These are phyloP conservation scores for Nadsonia fulvescens DNA, from an alignment of 805 yeast species.

Conservation along the genomic window DNA sequence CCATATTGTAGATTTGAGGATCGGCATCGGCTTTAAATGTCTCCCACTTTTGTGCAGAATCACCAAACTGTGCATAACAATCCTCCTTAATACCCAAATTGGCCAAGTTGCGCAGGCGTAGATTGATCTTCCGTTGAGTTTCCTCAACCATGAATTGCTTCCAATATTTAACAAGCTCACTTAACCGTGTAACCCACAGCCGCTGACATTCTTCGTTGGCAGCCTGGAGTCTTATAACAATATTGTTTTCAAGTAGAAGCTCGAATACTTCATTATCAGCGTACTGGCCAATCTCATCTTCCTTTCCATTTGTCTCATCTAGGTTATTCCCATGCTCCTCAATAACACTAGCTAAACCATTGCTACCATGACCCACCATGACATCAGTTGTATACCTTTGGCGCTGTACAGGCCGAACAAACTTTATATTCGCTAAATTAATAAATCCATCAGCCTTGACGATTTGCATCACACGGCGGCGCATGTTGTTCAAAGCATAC, in stretches of 20 bases:
- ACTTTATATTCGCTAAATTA: slow-evolving; percentile 34
- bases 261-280: slow-evolving; percentile 7
- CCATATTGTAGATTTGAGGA: slow-evolving; percentile 33
- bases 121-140: too few species aligned
- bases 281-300: too few species aligned
- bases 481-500: slow-evolving; percentile 44
- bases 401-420: slow-evolving; percentile 20
- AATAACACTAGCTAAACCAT: too few species aligned
- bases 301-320: too few species aligned
- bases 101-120: too few species aligned
- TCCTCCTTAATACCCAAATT: slow-evolving; percentile 37
- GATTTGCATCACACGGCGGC: slow-evolving; percentile 39
- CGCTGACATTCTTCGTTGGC: slow-evolving; percentile 1
- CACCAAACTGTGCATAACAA: slow-evolving; percentile 35
- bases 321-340: slow-evolving; percentile 11
- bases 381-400: too few species aligned
- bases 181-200: slow-evolving; percentile 4
- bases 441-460: slow-evolving; percentile 41
- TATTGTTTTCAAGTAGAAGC: slow-evolving; percentile 4
- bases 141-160: slow-evolving; percentile 3
- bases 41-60: slow-evolving; percentile 33
- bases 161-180: slow-evolving; percentile 4
- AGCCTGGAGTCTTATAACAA: slow-evolving; percentile 4
- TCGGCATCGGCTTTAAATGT: slow-evolving; percentile 35
- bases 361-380: too few species aligned